These are phyloP conservation scores for Crithidia fasciculata DNA, from an alignment of 208 protist genomes.

Conservation along the genomic window DNA sequence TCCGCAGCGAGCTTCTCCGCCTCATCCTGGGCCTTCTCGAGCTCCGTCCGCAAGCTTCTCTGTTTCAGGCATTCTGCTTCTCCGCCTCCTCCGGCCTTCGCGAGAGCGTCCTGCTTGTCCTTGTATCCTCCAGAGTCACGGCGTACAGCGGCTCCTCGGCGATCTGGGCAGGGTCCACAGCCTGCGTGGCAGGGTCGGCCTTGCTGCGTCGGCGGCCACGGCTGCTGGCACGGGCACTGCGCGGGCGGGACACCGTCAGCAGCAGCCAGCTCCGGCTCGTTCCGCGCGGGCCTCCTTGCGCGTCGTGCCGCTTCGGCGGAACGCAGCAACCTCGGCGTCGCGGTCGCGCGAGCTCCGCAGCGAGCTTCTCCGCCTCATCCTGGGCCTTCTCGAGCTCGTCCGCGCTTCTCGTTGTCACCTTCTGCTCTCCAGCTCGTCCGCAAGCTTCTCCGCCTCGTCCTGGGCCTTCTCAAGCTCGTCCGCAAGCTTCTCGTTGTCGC, in stretches of 20 bases:
- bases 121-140: constrained; percentile 7
- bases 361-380: too few species aligned
- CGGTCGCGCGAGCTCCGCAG: too few species aligned
- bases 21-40: constrained; percentile 1
- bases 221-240: constrained; percentile 3
- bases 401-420: background rate
- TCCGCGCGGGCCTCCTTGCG: background rate
- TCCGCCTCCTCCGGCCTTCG: constrained; percentile 6
- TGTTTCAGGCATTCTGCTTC: background rate
- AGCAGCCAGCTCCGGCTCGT: background rate
- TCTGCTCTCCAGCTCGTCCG: background rate
- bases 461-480: constrained; percentile 1
- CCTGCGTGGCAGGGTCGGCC: background rate
- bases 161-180: constrained; percentile 4
- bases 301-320: background rate
- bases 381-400: too few species aligned
- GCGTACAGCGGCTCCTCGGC: constrained; percentile 1
- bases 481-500: constrained; percentile 8
- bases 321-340: too few species aligned
- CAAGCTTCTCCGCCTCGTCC: background rate
- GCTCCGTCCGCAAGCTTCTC: background rate
- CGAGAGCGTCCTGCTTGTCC: constrained; percentile 13
- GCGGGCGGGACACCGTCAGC: background rate
- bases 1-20: background rate
- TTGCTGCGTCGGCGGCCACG: background rate